These are phyloP conservation scores for Colletotrichum navitas DNA, from an alignment of 2,329 filamentous ascomycete species.

Conservation along the genomic window DNA sequence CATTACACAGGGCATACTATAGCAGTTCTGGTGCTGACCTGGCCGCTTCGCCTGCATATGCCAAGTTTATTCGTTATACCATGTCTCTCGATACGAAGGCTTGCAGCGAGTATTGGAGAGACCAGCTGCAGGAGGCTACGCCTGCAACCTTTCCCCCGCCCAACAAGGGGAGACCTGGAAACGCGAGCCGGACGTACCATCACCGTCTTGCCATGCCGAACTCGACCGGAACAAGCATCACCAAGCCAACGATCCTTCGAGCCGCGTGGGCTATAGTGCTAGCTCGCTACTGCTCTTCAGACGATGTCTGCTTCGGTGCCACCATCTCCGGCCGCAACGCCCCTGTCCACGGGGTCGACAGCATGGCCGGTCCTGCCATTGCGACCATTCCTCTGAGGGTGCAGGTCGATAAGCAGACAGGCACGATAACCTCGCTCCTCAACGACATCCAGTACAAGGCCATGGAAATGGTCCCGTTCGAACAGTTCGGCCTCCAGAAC, in stretches of 20 bases:
- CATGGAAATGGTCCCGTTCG: constrained; percentile 41
- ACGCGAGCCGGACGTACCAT: not conserved
- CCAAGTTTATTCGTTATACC: no score
- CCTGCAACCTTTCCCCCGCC: no score
- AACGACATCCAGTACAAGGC: constrained; percentile 42
- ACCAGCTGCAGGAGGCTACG: no score
- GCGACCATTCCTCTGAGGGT: constrained; percentile 42
- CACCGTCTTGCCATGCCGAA: constrained; percentile 5
- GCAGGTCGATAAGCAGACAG: constrained; percentile 40
- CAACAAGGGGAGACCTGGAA: not conserved
- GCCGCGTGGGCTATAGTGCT: constrained; percentile 36
- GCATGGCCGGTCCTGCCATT: constrained; percentile 44
- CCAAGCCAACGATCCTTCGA: constrained; percentile 43
- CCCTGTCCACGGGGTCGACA: constrained; percentile 42
- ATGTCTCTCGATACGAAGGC: no score
- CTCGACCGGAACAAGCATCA: constrained; percentile 17
- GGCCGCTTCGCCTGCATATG: no score
- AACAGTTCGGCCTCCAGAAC: constrained; percentile 44
- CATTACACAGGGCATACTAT: no score
- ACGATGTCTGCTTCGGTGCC: constrained; percentile 46
- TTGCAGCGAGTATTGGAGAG: no score
- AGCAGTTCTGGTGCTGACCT: no score
- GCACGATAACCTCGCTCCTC: constrained; percentile 40
- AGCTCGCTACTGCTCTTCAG: constrained; percentile 38
- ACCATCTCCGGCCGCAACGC: constrained; percentile 46